Base-by-base conservation (phyloP, 140 eudicot species). In the Stevia rebaudiana region DNA sequence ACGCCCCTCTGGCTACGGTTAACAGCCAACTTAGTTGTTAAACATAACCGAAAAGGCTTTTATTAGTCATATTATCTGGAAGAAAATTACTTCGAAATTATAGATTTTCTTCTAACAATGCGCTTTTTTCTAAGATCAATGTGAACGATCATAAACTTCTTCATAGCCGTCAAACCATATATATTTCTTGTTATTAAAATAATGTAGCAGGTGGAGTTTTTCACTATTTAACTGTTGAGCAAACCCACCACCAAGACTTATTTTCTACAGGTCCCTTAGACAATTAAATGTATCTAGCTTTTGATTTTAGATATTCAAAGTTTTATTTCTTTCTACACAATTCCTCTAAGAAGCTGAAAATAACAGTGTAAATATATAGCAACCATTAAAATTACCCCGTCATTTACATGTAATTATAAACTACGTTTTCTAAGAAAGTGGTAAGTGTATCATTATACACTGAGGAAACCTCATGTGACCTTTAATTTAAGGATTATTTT, bases 251-350 rank as follows among this genome's bases (percentile, higher is more conserved):
- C 35, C 68, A 43, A 28, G 30, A 35, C 61, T 35, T 48, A 48
- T 51, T 49, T 67, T 19, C 42, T 52, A 54, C 43, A 13, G 24
- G 46, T 70, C 49, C 52, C 30, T 70, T 70, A 18, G 37, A 72
- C 67, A 13, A 37, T 6, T 11, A 24, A 69, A 57, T 19, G 9
- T 8, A 35, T n/a, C 59, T 11, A n/a, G 25, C 61, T 42, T 64
- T 53, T 53, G 43, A 35, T 52, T 51, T 53, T 53, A 17, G 46
- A 39, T 31, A 41, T 31, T 63, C 51, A 42, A 52, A n/a, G n/a
- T n/a, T n/a, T n/a, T n/a, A n/a, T n/a, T n/a, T n/a, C n/a, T n/a
- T n/a, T n/a, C n/a, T n/a, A 18, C 41, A 12, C n/a, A 30, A 5
- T 53, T 52, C 59, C 39, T 17, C 12, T 25, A 16, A 70, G 15